These are phyloP conservation scores for Wickerhamiella hasegawae DNA, from an alignment of 805 yeast genomes.

Conservation along the genomic window DNA sequence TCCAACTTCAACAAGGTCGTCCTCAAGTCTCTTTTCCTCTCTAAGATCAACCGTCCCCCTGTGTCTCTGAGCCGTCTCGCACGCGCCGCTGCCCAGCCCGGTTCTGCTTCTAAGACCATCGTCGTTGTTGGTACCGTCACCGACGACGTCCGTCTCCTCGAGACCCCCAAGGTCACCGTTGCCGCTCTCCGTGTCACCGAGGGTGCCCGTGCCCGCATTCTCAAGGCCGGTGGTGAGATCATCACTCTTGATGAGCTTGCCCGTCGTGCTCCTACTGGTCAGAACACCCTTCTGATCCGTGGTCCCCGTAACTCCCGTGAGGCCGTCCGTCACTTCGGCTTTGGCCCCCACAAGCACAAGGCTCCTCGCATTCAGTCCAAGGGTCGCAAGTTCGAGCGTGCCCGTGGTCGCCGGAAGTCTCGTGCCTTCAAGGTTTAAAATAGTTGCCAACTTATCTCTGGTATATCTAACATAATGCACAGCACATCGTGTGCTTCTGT, in stretches of 20 bases:
- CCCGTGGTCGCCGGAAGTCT: slow-evolving; percentile 99
- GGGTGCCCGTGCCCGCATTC: slow-evolving; percentile 94
- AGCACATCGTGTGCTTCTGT: background rate
- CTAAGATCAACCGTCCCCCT: slow-evolving; percentile 99
- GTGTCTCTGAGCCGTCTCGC: slow-evolving; percentile 87
- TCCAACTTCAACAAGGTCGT: slow-evolving; percentile 93
- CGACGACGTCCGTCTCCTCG: slow-evolving; percentile 87
- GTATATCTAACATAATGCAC: background rate
- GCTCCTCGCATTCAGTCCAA: slow-evolving; percentile 95
- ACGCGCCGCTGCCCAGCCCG: slow-evolving; percentile 67
- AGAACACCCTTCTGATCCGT: slow-evolving; percentile 93
- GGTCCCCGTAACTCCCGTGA: slow-evolving; percentile 99
- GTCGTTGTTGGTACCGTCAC: slow-evolving; percentile 99
- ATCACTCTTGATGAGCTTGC: slow-evolving; percentile 99
- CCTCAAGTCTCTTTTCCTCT: slow-evolving; percentile 86
- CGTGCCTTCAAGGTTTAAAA: slow-evolving; percentile 99
- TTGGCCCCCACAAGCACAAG: slow-evolving; percentile 99
- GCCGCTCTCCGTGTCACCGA: slow-evolving; percentile 99
- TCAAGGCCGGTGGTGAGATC: slow-evolving; percentile 99
- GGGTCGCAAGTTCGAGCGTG: slow-evolving; percentile 99
- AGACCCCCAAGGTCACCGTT: slow-evolving; percentile 91
- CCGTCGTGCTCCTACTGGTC: slow-evolving; percentile 98
- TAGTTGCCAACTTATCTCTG: background rate
- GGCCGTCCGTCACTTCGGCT: slow-evolving; percentile 99
- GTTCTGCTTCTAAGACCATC: slow-evolving; percentile 77